phyloP scores from a whole-genome alignment of 2,329 filamentous ascomycete species.

The Colletotrichum scovillei region DNA sequence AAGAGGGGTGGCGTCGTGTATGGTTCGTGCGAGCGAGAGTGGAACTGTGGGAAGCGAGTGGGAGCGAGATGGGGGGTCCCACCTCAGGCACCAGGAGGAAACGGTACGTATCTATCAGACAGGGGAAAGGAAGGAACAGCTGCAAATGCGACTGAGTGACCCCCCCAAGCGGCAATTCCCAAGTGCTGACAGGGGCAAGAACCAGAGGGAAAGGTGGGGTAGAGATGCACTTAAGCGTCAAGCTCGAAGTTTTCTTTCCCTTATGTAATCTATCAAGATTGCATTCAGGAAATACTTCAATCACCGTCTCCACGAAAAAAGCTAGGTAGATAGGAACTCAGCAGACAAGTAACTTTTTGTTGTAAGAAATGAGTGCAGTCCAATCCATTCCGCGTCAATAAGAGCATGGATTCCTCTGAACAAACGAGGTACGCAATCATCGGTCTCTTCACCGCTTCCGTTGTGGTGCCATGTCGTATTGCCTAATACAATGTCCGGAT shows the following conservation, averaged over 20 bases:
- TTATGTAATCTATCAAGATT: neutral
- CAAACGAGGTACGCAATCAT: neutral
- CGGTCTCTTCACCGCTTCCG: neutral
- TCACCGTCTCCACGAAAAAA: neutral
- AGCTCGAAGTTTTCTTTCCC: neutral
- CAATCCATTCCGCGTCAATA: neutral
- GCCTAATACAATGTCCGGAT: neutral
- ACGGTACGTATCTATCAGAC: slow-evolving; percentile 4
- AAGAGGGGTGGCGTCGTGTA: neutral
- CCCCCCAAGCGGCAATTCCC: slow-evolving; percentile 19
- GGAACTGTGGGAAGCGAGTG: neutral
- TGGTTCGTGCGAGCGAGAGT: slow-evolving; percentile 7
- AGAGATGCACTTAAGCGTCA: neutral
- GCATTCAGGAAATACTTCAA: neutral
- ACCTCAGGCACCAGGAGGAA: neutral
- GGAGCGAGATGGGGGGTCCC: slow-evolving; percentile 10
- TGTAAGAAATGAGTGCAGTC: neutral
- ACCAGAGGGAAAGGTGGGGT: neutral
- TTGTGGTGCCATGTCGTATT: neutral
- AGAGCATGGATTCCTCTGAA: neutral
- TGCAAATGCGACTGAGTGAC: neutral
- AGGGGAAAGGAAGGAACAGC: neutral
- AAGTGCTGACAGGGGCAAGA: neutral
- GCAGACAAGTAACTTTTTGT: neutral
- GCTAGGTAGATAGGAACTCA: neutral